phyloP scores from a whole-genome alignment of 768 basidiomycete genomes.

The Russula vinacea region DNA sequence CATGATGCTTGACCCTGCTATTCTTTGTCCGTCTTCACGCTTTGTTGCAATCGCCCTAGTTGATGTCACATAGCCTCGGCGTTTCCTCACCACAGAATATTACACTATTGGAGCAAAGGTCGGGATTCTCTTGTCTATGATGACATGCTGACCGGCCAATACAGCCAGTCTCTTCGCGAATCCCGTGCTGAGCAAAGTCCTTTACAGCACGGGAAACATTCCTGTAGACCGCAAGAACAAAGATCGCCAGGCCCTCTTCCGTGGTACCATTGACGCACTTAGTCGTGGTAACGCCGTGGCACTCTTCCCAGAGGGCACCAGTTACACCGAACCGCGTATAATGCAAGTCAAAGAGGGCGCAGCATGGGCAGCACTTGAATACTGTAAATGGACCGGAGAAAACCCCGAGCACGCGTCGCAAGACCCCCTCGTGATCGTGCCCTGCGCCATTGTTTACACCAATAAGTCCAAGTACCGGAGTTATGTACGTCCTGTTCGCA shows the following conservation, averaged over 20 bases:
- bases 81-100: conserved; percentile 75
- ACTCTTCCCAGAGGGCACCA: conserved; percentile 90
- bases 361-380: conserved; percentile 93
- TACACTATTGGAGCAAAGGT: conserved; percentile 97
- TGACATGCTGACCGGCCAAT: conserved; percentile 18
- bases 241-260: conserved; percentile 85
- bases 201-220: conserved; percentile 92
- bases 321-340: conserved; percentile 90
- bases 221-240: conserved; percentile 94
- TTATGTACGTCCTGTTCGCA: conserved; percentile 51
- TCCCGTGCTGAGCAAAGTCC: conserved; percentile 66
- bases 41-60: conserved; percentile 27
- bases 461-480: conserved; percentile 96
- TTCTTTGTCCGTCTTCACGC: conserved; percentile 59
- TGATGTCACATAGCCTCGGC: conserved; percentile 55
- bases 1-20: conserved; percentile 88
- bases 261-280: conserved; percentile 84
- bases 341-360: conserved; percentile 93
- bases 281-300: conserved; percentile 80
- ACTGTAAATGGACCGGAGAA: conserved; percentile 70
- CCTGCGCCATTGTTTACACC: conserved; percentile 88
- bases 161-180: conserved; percentile 74
- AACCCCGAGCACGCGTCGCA: conserved; percentile 42
- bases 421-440: conserved; percentile 64
- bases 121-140: conserved; percentile 27